Base-by-base conservation (phyloP, 371 early-diverging fungal genomes). In the Massospora cicadina region DNA sequence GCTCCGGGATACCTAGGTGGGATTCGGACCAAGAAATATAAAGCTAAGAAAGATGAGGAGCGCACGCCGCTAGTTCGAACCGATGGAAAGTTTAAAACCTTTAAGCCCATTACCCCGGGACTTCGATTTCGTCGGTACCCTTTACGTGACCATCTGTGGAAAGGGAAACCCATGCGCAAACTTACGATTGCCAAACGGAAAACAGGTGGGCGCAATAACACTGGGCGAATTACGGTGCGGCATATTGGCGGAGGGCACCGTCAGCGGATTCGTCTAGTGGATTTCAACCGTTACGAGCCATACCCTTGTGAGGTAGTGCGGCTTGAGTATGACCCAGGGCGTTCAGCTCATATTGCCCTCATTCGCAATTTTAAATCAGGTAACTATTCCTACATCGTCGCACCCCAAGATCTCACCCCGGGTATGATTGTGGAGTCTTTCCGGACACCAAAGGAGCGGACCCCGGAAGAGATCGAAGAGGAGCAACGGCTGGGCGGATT, bases 191-290 rank as follows among this genome's bases (percentile, higher is more conserved):
- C 90, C 56, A 94, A 87, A 74, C 82, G 89, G 71, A 79, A 68
- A 28, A 78, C 79, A 0, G 93, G 91, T 60, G 98, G 98, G 43
- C 82, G 98, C 68, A 92, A 91, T 81, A 83, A 85, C 77, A 82
- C 83, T 2, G 98, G 98, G 23, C 79, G 83, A 33, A 91, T 97
- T 69, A 95, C 95, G 1, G 83, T 90, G 28, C 85, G 95, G 21
- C 93, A 94, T 68, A 87, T 92, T 54, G 98, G 98, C 59, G 98
- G 95, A 56, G 98, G 96, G 33, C 90, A 89, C 72, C 91, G 91
- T 70, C 82, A 87, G 54, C 84, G 92, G 65, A 83, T 93, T 72
- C 81, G 96, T 65, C 70, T 86, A 24, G 76, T 97, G 3, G 98
- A 97, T 67, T 95, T 91, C 78, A 71, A 79, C 65, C 90, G 98